Evolutionary conservation across 225 moss, liverwort and hornwort species (phyloP).

Genomic region (Neckera pumila): DNA sequence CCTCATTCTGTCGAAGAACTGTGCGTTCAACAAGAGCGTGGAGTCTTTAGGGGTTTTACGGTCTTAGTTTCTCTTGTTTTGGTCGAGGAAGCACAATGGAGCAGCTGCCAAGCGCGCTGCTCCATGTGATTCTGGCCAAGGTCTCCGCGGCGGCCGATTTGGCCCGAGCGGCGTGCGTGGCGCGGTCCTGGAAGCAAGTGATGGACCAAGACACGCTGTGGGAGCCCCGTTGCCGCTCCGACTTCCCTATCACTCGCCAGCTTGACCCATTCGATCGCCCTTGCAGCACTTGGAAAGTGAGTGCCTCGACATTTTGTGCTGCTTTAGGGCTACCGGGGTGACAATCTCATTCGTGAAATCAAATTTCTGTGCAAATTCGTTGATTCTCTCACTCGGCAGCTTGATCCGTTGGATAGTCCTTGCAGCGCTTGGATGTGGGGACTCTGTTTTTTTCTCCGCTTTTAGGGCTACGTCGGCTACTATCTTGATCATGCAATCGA

Average conservation of each 20-base stretch:
- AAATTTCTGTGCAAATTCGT: background rate
- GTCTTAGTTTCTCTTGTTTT: background rate
- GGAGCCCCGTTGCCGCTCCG: constrained; percentile 43
- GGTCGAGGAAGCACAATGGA: constrained; percentile 20
- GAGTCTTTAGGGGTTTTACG: background rate
- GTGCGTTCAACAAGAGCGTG: background rate
- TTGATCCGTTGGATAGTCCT: constrained; percentile 23
- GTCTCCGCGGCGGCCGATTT: constrained; percentile 56
- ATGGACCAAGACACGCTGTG: constrained; percentile 43
- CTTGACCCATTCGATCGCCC: constrained; percentile 40
- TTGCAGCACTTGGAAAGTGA: constrained; percentile 55
- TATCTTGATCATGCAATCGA: background rate
- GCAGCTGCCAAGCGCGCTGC: constrained; percentile 43
- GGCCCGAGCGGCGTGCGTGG: constrained; percentile 56
- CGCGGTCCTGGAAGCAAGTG: constrained; percentile 33
- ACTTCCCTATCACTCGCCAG: constrained; percentile 21
- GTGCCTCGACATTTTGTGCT: background rate
- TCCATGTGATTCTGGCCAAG: constrained; percentile 47
- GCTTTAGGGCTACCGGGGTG: background rate
- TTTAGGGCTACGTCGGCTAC: background rate
- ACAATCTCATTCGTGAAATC: background rate
- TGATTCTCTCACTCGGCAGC: background rate
- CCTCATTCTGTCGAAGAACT: background rate
- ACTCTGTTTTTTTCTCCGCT: background rate
- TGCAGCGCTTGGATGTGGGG: constrained; percentile 31